Base-by-base conservation (phyloP, 2,329 filamentous ascomycete genomes). In the Dendrostoma leiphaemia region DNA sequence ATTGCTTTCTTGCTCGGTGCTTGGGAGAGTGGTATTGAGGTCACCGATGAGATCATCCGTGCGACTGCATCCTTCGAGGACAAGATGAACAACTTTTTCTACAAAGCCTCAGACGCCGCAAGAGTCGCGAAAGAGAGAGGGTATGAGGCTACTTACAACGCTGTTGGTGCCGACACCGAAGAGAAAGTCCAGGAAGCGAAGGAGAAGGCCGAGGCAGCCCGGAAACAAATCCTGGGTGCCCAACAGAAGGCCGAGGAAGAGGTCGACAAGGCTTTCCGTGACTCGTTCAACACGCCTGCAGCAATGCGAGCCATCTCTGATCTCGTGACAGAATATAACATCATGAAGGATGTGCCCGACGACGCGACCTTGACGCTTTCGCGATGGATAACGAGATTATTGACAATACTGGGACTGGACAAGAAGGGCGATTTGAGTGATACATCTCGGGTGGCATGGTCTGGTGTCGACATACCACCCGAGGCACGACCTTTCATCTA, bases 1-100 rank as follows among this genome's bases (percentile, higher is more conserved):
- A 85, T 89, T 52, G 81, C 86, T 23, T 89, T 89, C 70, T 69
- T 90, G 44, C 76, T 89, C 26, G 85, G 84, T 29, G 79, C 78
- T 13, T 90, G 86, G 86, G 81, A 82, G 62, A 84, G 88, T 24
- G 83, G 84, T 1, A 80, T 89, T 37, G 87, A 90, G 65, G 86
- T 90, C 56, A 87, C 85, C 2, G 81, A 84, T 13, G 84, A 85
- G 34, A 75, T 88, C 48, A 56, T 86, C 35, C 82, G 79, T 56
- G 75, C 78, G 48, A 83, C 81, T 4, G 75, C 74, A 49, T 76
- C 76, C 1, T 89, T 84, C 79, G 86, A 90, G 62, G 81, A 83
- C 59, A 83, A 81, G 52, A 69, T 89, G n/a, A 82, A 84, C 64
- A 70, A 70, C 57, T 71, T 72, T 54, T 72, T 71, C 52, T 63